Evolutionary conservation across 371 early-diverging fungal species (phyloP), one percentile per base, ranked within the genome.

Genomic region (Circinella minor): DNA sequence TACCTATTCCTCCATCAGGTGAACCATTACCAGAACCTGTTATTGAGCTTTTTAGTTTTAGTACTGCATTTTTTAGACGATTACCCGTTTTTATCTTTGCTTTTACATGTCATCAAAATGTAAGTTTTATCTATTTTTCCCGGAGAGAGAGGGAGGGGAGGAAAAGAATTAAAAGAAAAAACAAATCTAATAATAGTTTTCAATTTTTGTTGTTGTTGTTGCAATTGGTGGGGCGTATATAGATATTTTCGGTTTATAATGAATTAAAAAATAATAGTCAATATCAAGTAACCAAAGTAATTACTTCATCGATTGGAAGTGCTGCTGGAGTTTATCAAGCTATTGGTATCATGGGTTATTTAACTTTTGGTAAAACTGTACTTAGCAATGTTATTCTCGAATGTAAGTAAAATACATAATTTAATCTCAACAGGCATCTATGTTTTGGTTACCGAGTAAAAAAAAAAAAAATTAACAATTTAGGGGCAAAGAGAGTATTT

Each of bases 51-150:
- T 73, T 94, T 34, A 79, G 81, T n/a, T 69, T 93, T 18, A 73
- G 87, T 5, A 77, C 81, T 13, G 77, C 84, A 14, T 94, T 98
- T 76, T 90, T 99, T 65, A 87, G 87, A 27, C 90, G 90, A 4
- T 77, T 99, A 36, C 99, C 99, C 3, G 95, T 99, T 55, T 99
- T 99, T 87, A 96, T 99, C 34, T 99, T 99, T 89, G 95, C 96
- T 20, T 99, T 99, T 72, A 90, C 91, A 18, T 90, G 99, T 74
- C 99, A 98, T 75, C 97, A 97, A 78, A 98, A 98, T 82, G 92
- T 93, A 81, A 81, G 86, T 69, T 4, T 27, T 38, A 43, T 51
- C 48, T 55, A n/a, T 39, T 43, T 62, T 13, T 14, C 46, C 34
- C 37, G 36, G 55, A 39, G 14, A 38, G 15, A 43, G 11, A 20